Conservation (phyloP, 441 rosid genomes). For the Arabidopsis hybrid region DNA sequence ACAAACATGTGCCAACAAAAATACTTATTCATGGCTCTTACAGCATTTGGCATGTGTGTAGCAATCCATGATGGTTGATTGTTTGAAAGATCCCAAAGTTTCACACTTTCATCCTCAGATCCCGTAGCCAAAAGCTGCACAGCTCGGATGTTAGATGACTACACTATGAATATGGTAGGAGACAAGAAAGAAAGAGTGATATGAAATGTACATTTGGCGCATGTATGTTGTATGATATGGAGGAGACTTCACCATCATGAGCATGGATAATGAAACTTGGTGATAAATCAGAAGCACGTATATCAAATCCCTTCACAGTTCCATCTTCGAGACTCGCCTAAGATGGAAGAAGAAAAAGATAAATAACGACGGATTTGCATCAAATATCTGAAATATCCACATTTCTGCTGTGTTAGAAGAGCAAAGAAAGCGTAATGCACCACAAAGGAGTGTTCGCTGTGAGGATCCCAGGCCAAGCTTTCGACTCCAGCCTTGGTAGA, state of each 20-base stretch:
- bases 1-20: background rate
- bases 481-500: slow-evolving; percentile 72
- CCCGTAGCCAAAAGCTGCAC: slow-evolving; percentile 74
- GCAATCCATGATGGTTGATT: slow-evolving; percentile 75
- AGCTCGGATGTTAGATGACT: background rate
- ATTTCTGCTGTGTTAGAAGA: slow-evolving; percentile 7
- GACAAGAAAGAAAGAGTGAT: background rate
- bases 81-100: slow-evolving; percentile 86
- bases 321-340: slow-evolving; percentile 91
- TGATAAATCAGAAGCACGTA: slow-evolving; percentile 56
- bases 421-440: slow-evolving; percentile 51
- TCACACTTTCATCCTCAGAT: slow-evolving; percentile 65
- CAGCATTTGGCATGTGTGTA: slow-evolving; percentile 66
- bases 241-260: slow-evolving; percentile 62
- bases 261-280: slow-evolving; percentile 82
- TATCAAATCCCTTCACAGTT: slow-evolving; percentile 81
- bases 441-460: slow-evolving; percentile 77
- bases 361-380: background rate
- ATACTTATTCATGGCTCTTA: slow-evolving; percentile 43
- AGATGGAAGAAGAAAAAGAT: background rate
- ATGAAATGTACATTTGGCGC: slow-evolving; percentile 55
- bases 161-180: background rate
- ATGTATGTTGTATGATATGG: slow-evolving; percentile 59
- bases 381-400: background rate
- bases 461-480: slow-evolving; percentile 94